Evolutionary conservation across 2,329 filamentous ascomycete species (phyloP), one percentile per base, ranked within the genome.

Genomic region (Graphilbum sp.): DNA sequence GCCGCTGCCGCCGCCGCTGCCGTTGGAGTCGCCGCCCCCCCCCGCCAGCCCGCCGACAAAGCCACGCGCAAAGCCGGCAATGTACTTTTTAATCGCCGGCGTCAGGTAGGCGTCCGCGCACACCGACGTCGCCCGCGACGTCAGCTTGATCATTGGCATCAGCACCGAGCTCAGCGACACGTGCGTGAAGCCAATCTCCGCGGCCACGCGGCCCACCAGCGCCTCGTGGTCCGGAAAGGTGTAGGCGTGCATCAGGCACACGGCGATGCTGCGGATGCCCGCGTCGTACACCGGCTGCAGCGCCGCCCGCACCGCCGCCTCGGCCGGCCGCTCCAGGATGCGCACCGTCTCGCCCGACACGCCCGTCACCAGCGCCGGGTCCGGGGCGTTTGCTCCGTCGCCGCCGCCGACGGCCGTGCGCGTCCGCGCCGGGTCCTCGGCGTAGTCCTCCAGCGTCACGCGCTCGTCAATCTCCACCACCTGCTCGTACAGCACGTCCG

Each of bases 381-480:
- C 27, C 27, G 7, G 4, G 11, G 7, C 27, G 5, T 29, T n/a
- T n/a, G 13, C 10, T 29, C 27, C 27, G 27, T n/a, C 13, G 18
- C 16, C 11, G 21, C 21, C 21, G 6, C 6, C 21, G 11, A 5
- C 68, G 9, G 74, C 60, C 1, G 75, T 75, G 39, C 69, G 60
- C 0, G 63, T 71, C 11, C 83, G 65, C 49, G 71, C 64, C 1
- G 86, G 87, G 51, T 94, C 83, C 57, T 94, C 87, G 0, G 85
- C 83, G 49, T 92, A 94, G 52, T 93, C 85, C 53, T 95, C 86
- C 11, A 94, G 61, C 0, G 87, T 94, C 4, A 95, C 85, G 29
- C 87, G 67, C 65, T 95, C 87, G 44, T 92, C 80, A 32, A 95
- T 69, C 60, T 95, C 87, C n/a, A 94, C 64, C 0, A 95, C 85